Evolutionary conservation across 2,329 filamentous ascomycete genomes (phyloP), one percentile per base, ranked within the genome.

Genomic region (Hypoxylon sp.): DNA sequence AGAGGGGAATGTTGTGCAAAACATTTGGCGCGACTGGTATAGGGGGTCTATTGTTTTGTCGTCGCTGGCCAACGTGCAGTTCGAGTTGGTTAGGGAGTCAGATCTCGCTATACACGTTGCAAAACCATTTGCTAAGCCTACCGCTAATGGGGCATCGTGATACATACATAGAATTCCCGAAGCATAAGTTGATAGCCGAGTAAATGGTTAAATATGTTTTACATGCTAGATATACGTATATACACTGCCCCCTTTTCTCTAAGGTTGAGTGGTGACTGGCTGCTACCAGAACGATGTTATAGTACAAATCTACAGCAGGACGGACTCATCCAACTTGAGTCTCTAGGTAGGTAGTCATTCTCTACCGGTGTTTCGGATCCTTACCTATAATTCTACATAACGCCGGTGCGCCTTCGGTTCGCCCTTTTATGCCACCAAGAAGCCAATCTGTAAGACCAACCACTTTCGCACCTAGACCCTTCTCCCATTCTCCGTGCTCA

Each of bases 381-480:
- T 58, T 55, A 4, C 30, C 27, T 4, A 43, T 36, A 15, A 60
- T 45, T 41, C 57, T 35, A 37, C 59, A 64, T 17, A 64, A 48
- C 2, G 65, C 63, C 5, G 66, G 48, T 5, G 63, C 60, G 21
- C 64, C 62, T 5, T 64, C 64, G 3, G 59, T 20, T 2, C 67
- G 61, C 13, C 75, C 73, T 50, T 71, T 74, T 60, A 92, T 87
- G 40, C 88, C 88, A 2, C 92, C 91, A 27, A 97, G 78, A 58
- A 99, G 74, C 93, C 94, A 97, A 69, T 99, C 94, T 11, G 94
- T 97, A 60, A 97, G 75, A 9, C 89, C 91, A 11, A 97, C 91
- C 13, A 99, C 89, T 66, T 87, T 90, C 15, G 90, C 87, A 17
- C 89, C 84, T n/a, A 87, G 76, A 11, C 84, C 91, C 57, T 83